Percentiles rank a stretch among this genome's conserved stretches.
Evolutionary conservation across 345 rosid species (phyloP).

Genomic region (Syzygium oleosum): DNA sequence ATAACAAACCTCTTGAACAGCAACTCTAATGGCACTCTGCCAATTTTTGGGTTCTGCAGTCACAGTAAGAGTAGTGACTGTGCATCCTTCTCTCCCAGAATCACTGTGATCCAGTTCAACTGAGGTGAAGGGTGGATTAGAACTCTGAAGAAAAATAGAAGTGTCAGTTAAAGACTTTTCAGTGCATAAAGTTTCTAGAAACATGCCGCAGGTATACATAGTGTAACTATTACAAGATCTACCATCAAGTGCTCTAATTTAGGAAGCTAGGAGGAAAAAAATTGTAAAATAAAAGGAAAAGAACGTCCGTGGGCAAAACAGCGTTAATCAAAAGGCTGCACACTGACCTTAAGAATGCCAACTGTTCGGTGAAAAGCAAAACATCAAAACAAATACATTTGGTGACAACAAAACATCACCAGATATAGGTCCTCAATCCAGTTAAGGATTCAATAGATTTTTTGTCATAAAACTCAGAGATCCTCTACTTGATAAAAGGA

Average conservation of each 20-base stretch:
- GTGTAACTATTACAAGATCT: not conserved
- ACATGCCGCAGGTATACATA: not conserved
- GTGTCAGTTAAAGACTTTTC: constrained; percentile 9
- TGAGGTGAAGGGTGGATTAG: constrained; percentile 97
- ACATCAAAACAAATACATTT: not conserved
- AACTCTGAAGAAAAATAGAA: constrained; percentile 59
- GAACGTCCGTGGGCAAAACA: not conserved
- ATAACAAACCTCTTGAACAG: constrained; percentile 89
- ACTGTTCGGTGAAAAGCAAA: not conserved
- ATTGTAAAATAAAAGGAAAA: not conserved
- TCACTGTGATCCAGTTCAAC: constrained; percentile 99
- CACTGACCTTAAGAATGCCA: not conserved
- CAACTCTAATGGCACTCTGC: constrained; percentile 90
- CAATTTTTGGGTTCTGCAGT: constrained; percentile 98
- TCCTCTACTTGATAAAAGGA: not conserved
- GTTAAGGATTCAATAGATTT: not conserved
- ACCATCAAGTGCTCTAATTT: not conserved
- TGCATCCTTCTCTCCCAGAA: constrained; percentile 99
- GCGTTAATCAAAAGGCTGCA: not conserved
- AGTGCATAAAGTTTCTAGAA: not conserved
- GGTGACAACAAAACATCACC: not conserved
- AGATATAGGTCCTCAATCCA: not conserved
- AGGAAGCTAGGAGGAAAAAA: not conserved
- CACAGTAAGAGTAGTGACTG: constrained; percentile 97
- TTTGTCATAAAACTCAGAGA: not conserved